These are phyloP conservation scores for Malus sieversii DNA, from an alignment of 306 rosid genomes.

Conservation along the genomic window DNA sequence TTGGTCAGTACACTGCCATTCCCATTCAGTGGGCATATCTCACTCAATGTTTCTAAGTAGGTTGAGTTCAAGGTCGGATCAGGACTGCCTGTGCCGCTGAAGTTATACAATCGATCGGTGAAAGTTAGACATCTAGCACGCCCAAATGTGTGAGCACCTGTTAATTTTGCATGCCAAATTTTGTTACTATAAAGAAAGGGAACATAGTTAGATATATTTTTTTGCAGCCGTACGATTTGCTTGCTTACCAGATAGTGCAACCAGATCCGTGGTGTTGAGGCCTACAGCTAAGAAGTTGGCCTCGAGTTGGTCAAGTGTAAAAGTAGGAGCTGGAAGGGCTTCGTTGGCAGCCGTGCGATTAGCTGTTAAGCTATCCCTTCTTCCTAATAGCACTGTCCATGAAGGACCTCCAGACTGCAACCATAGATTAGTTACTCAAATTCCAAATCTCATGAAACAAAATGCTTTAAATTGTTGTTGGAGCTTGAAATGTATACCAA, in stretches of 20 bases:
- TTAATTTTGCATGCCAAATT: neutral
- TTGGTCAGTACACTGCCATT: neutral
- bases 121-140: neutral
- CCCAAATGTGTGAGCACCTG: conserved; percentile 31
- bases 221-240: too few relatives aligned
- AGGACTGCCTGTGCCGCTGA: neutral
- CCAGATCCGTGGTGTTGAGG: conserved; percentile 37
- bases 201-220: too few relatives aligned
- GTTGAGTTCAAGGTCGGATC: conserved; percentile 15
- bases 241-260: conserved; percentile 45
- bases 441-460: too few relatives aligned
- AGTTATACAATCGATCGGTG: neutral
- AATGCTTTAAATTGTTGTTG: too few relatives aligned
- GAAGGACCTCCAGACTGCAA: too few relatives aligned
- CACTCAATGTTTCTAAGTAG: neutral
- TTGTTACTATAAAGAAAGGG: too few relatives aligned
- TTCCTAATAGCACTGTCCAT: too few relatives aligned
- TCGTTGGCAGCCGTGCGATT: conserved; percentile 18
- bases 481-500: too few relatives aligned
- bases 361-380: conserved; percentile 2
- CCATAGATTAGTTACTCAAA: too few relatives aligned
- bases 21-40: conserved; percentile 14
- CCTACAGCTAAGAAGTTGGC: neutral
- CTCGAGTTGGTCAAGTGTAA: conserved; percentile 13
- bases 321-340: conserved; percentile 27